A percentile compares a stretch with the other conserved stretches of the same genome.
Evolutionary conservation across 495 filamentous ascomycete species (phyloP).

Genomic region (Neurospora discreta): DNA sequence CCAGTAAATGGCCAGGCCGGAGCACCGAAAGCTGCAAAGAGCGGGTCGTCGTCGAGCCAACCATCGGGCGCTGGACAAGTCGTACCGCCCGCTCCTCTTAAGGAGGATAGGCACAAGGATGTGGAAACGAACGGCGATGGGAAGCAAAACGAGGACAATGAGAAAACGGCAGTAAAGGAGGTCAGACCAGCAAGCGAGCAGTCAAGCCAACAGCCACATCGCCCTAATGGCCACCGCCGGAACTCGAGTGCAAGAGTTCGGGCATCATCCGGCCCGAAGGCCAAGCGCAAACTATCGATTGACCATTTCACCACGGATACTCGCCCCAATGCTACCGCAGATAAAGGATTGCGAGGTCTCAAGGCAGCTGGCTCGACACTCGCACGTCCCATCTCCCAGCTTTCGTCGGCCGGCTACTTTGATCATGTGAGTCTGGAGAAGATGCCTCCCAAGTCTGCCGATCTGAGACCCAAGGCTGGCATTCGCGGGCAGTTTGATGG

Average conservation of each 20-base stretch:
- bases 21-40: neutral
- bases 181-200: slow-evolving; percentile 1
- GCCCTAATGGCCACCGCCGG: slow-evolving; percentile 19
- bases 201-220: slow-evolving; percentile 4
- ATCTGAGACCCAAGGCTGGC: slow-evolving; percentile 12
- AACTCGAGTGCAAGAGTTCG: slow-evolving; percentile 36
- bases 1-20: neutral
- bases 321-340: slow-evolving; percentile 16
- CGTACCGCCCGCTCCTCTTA: neutral
- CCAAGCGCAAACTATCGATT: slow-evolving; percentile 26
- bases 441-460: slow-evolving; percentile 21
- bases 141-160: slow-evolving; percentile 1
- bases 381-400: slow-evolving; percentile 28
- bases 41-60: neutral
- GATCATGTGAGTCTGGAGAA: slow-evolving; percentile 25
- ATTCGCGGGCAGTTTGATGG: slow-evolving; percentile 11
- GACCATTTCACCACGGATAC: slow-evolving; percentile 24
- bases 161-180: neutral
- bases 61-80: neutral
- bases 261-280: slow-evolving; percentile 23
- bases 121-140: neutral
- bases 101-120: neutral
- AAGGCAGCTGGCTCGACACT: slow-evolving; percentile 25
- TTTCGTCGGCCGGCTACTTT: slow-evolving; percentile 24
- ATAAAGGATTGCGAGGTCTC: slow-evolving; percentile 23